Evolutionary conservation across 73 alveolate genomes (phyloP).

Genomic region (Paramecium caudatum): DNA sequence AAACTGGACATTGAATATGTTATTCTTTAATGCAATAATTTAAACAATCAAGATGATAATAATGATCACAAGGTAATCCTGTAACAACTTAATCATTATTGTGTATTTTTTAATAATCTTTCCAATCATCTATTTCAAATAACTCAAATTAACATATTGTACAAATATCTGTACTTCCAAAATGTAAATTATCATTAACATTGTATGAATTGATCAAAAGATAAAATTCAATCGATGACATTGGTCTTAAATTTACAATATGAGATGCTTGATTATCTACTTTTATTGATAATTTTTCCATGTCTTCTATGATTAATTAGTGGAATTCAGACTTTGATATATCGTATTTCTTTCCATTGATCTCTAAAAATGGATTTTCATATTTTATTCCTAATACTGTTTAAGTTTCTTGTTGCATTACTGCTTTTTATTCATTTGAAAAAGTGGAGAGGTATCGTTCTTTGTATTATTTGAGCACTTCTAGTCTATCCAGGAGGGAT

Average conservation of each 20-base stretch:
- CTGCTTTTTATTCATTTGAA: background rate
- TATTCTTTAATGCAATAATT: slow-evolving; percentile 14
- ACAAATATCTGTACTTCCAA: slow-evolving; percentile 28
- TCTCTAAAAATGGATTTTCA: background rate
- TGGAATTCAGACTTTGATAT: background rate
- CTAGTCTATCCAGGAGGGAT: background rate
- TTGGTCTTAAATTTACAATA: background rate
- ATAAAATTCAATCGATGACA: slow-evolving; percentile 48
- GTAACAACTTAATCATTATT: background rate
- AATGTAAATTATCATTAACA: slow-evolving; percentile 35
- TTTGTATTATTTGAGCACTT: background rate
- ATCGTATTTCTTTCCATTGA: background rate
- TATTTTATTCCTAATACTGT: background rate
- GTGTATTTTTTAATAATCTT: background rate
- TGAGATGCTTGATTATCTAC: slow-evolving; percentile 36
- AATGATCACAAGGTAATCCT: slow-evolving; percentile 46
- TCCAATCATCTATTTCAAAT: slow-evolving; percentile 54
- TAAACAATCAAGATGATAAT: slow-evolving; percentile 50
- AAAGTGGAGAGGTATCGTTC: background rate
- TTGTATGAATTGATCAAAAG: background rate
- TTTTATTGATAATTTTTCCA: background rate
- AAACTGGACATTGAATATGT: slow-evolving; percentile 78
- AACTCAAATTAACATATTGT: slow-evolving; percentile 56
- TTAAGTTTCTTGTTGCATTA: background rate
- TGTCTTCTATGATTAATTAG: background rate